phyloP scores from a whole-genome alignment of 345 rosid species.

The Citrus medica region DNA sequence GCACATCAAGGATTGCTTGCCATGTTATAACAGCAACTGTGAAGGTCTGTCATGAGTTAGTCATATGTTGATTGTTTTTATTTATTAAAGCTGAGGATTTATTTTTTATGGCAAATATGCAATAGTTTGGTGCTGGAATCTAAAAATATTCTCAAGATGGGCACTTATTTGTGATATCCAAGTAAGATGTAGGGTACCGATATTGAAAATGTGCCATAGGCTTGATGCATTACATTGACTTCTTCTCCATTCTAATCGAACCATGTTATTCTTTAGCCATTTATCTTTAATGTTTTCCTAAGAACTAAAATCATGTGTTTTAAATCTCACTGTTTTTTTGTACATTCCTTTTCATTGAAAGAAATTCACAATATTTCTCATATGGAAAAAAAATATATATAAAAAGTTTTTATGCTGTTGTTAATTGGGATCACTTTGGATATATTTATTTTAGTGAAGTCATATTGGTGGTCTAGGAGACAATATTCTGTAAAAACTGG shows the following conservation, averaged over 20 bases:
- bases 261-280: neutral
- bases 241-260: too few relatives aligned
- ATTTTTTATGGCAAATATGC: neutral
- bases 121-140: neutral
- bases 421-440: neutral
- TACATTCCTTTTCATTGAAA: neutral
- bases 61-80: neutral
- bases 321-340: neutral
- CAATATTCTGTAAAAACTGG: neutral
- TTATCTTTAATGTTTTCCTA: neutral
- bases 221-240: neutral
- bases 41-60: constrained; percentile 49
- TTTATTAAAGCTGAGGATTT: neutral
- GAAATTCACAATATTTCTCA: neutral
- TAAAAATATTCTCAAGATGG: neutral
- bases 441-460: neutral
- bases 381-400: neutral
- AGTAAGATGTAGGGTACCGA: neutral
- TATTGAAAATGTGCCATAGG: neutral
- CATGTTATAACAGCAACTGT: constrained; percentile 83
- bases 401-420: neutral
- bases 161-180: neutral
- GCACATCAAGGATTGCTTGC: constrained; percentile 84
- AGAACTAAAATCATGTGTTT: neutral
- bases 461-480: neutral